Evolutionary conservation across 2,329 filamentous ascomycete genomes (phyloP), one percentile per base, ranked within the genome.

Genomic region (Cucurbitaria berberidis): DNA sequence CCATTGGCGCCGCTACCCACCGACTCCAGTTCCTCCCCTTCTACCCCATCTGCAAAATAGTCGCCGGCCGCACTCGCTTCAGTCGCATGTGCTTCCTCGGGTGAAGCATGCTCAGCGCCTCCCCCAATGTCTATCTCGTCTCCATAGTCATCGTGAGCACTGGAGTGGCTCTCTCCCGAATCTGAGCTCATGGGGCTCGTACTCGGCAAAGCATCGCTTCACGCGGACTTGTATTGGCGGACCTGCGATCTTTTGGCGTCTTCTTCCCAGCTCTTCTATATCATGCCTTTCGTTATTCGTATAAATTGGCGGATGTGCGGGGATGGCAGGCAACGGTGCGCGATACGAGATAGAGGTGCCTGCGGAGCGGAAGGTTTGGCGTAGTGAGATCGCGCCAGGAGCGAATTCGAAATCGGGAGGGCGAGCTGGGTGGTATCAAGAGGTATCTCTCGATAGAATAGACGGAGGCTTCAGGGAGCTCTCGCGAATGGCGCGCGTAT

Each of bases 181-280:
- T 81, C 84, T 80, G 84, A 86, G 85, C 85, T 89, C 87, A 90
- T 90, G 80, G 80, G 83, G 81, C 75, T 76, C 70, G 73, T 72
- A 67, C 70, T 69, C 68, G 72, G 75, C 76, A 76, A 73, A 75
- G 77, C 83, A 85, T 85, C 72, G 78, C 82, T 82, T 76, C 72
- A 68, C 54, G 60, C 59, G 55, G 51, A 60, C 66, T 66, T 67
- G 26, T 36, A 45, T 32, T 13, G 27, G 36, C 15, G 8, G 13
- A 18, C 16, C 16, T 38, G 18, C 19, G 22, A 21, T 3, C 2
- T 21, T 16, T 24, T 11, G n/a, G 39, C 15, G 19, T 27, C 2
- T 27, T 41, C 3, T 29, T 42, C n/a, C 43, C 27, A n/a, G 2
- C 3, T 42, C 27, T 29, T 39, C 44, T 30, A 57, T 43, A 45